These are phyloP conservation scores for Oxytropis ochrocephala DNA, from an alignment of 306 rosid genomes.

Conservation along the genomic window DNA sequence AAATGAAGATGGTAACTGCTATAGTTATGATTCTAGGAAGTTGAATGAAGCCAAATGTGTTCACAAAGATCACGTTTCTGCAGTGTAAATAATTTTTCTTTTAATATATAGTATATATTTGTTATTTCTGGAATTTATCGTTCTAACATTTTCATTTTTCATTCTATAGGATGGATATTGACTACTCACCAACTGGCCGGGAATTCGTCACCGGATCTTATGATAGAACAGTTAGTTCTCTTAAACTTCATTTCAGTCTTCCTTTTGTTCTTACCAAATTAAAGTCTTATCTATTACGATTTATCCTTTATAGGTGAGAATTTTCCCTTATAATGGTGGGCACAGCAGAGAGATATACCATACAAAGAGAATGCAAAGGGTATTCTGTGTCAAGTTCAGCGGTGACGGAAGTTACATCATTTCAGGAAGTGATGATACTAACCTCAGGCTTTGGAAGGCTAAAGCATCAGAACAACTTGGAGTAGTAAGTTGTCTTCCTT, in stretches of 20 bases:
- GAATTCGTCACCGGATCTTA: constrained; percentile 98
- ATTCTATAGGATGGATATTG: constrained; percentile 78
- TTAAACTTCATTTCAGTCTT: constrained; percentile 13
- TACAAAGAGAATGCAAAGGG: too few relatives aligned
- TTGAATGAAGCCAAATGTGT: constrained; percentile 77
- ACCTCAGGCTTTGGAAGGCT: too few relatives aligned
- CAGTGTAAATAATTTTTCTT: constrained; percentile 54
- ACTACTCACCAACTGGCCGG: constrained; percentile 92
- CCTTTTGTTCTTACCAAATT: neutral
- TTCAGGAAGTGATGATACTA: too few relatives aligned
- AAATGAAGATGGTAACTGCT: constrained; percentile 82
- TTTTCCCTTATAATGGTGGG: constrained; percentile 81
- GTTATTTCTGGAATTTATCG: neutral
- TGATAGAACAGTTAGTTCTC: constrained; percentile 84
- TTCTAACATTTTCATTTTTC: neutral
- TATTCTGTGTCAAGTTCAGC: too few relatives aligned
- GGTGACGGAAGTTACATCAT: too few relatives aligned
- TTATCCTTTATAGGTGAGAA: constrained; percentile 49
- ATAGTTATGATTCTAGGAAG: constrained; percentile 75
- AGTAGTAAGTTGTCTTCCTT: too few relatives aligned
- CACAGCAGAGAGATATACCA: constrained; percentile 94
- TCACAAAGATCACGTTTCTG: constrained; percentile 87
- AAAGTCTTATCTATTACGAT: neutral
- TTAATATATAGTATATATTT: neutral
- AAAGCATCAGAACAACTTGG: too few relatives aligned